Evolutionary conservation across 176 grass and related monocot species (phyloP).

Genomic region (Canna indica): DNA sequence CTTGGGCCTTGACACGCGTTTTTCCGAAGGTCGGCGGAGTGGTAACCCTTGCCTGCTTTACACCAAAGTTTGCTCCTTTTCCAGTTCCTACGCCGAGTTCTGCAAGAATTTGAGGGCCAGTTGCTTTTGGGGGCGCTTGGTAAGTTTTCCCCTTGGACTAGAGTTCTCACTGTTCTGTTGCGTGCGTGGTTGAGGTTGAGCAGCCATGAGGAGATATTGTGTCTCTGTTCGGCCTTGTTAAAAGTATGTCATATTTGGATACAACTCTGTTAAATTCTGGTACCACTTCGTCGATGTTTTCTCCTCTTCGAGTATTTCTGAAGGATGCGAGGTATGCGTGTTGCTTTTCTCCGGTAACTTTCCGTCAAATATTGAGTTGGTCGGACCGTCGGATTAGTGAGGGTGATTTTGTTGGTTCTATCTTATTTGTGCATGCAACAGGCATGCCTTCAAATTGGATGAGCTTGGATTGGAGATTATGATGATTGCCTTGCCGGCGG

Average conservation of each 20-base stretch:
- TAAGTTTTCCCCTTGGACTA: neutral
- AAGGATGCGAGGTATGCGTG: constrained; percentile 6
- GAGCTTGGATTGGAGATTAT: constrained; percentile 35
- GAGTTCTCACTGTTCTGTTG: no score
- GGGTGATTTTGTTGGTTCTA: neutral
- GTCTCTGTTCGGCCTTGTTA: neutral
- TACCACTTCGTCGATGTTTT: neutral
- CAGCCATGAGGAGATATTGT: neutral
- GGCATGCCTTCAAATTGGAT: constrained; percentile 35
- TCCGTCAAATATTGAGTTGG: neutral
- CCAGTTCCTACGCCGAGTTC: no score
- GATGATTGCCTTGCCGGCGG: constrained; percentile 36
- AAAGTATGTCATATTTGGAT: constrained; percentile 1
- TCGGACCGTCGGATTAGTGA: no score
- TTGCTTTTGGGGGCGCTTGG: neutral
- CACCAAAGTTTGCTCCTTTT: no score
- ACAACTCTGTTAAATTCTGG: neutral
- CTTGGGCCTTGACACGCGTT: no score
- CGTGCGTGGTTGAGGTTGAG: neutral
- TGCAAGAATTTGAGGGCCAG: no score
- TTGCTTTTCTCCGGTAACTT: neutral
- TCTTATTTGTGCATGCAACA: neutral
- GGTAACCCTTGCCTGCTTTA: no score
- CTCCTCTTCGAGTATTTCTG: constrained; percentile 5
- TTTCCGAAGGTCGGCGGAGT: no score